These are phyloP conservation scores for Botrytis byssoidea DNA, from an alignment of 2,329 filamentous ascomycete genomes.

Conservation along the genomic window DNA sequence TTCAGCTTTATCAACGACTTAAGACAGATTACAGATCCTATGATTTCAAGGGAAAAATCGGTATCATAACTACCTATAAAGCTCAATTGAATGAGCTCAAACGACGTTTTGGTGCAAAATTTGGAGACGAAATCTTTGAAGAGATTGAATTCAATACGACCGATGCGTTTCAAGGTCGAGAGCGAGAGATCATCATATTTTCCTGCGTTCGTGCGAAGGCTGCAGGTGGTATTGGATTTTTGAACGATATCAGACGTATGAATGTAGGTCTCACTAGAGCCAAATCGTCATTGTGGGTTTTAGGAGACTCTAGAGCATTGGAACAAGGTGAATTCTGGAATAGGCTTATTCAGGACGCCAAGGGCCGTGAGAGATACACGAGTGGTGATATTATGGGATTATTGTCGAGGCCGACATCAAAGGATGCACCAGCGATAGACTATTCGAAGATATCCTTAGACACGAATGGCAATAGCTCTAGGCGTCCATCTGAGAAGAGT, in stretches of 20 bases:
- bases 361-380: constrained; percentile 71
- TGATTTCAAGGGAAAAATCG: constrained; percentile 79
- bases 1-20: constrained; percentile 80
- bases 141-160: constrained; percentile 97
- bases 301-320: constrained; percentile 86
- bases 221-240: constrained; percentile 96
- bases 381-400: constrained; percentile 59
- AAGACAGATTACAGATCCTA: constrained; percentile 66
- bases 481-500: constrained; percentile 14
- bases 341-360: constrained; percentile 79
- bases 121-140: constrained; percentile 71
- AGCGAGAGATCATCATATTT: constrained; percentile 98
- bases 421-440: constrained; percentile 22
- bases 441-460: neutral
- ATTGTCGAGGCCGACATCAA: constrained; percentile 48
- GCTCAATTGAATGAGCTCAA: constrained; percentile 83
- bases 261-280: constrained; percentile 97
- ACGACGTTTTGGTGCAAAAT: constrained; percentile 67
- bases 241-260: constrained; percentile 98
- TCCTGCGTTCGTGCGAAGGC: constrained; percentile 92
- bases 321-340: constrained; percentile 89
- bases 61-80: constrained; percentile 98
- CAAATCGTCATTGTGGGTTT: constrained; percentile 93
- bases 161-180: constrained; percentile 94
- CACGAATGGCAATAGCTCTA: neutral